phyloP scores from a whole-genome alignment of 306 rosid genomes.

The Casuarina equisetifolia region DNA sequence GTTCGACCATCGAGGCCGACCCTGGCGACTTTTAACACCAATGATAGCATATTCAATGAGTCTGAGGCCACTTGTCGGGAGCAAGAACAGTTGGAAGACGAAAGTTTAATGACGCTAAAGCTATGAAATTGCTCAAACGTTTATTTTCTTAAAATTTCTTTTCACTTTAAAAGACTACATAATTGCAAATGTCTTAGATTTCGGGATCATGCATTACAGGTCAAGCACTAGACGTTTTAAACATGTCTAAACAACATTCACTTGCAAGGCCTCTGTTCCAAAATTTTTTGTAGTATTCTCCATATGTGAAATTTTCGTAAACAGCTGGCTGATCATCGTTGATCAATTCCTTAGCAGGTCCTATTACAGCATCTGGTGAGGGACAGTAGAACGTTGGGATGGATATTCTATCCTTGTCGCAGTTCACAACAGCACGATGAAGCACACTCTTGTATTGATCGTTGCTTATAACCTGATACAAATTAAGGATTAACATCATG shows the following conservation, averaged over 20 bases:
- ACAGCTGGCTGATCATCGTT: conserved; percentile 9
- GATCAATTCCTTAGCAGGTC: conserved; percentile 36
- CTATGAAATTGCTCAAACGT: no score
- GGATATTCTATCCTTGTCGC: conserved; percentile 39
- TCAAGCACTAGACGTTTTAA: conserved; percentile 21
- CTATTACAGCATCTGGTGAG: conserved; percentile 41
- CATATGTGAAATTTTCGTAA: conserved; percentile 37
- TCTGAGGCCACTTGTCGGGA: no score
- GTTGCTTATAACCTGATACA: conserved; percentile 46
- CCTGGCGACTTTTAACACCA: no score
- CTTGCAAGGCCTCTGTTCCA: conserved; percentile 48
- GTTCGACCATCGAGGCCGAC: no score
- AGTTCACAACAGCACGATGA: conserved; percentile 52
- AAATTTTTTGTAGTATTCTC: conserved; percentile 37
- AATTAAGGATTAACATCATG: background rate
- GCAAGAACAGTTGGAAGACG: no score
- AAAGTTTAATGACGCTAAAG: no score
- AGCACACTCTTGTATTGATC: conserved; percentile 48
- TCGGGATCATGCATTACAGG: background rate
- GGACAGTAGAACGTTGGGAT: conserved; percentile 59
- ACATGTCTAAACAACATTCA: conserved; percentile 45
- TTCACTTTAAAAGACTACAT: no score
- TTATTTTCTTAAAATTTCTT: no score
- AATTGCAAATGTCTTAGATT: no score
- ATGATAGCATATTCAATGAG: no score